Base-by-base conservation (phyloP, 2,329 filamentous ascomycete species). In the Neocucurbitaria cava region DNA sequence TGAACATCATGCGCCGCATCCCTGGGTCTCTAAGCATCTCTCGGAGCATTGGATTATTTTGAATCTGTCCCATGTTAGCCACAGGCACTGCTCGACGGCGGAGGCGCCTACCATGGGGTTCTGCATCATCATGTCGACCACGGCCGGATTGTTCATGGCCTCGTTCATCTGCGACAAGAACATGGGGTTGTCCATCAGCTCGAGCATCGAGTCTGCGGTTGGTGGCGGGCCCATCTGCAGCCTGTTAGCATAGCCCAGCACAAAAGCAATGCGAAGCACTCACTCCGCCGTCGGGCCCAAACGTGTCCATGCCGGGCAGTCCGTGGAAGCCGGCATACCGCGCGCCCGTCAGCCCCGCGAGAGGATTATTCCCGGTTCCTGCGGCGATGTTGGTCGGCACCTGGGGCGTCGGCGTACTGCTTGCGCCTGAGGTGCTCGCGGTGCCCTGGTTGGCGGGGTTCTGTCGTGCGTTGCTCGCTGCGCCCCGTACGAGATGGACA, bases 401-500 rank as follows among this genome's bases (percentile, higher is more conserved):
- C 65, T 88, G 86, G 39, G 86, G 82, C 1, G 85, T 81, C 3
- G 84, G 79, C 3, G 82, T 78, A 31, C 76, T 78, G 10, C 78
- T 71, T 20, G 70, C 67, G 38, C 63, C 64, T 8, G 66, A 36
- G 31, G 79, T 71, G 58, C 67, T 68, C 42, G 63, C 39, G n/a
- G 67, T 56, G 50, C 78, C 75, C 66, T 84, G 82, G 56, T 77
- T 79, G 18, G 84, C 77, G 13, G 81, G 82, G 60, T 82, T 83
- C 67, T 85, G 83, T 52, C 83, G 82, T 58, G 83, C 83, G 69
- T 96, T 96, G 83, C 93, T 97, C 56, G 91, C 90, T 40, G 95
- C 94, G 73, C 92, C 96, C 82, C 96, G 97, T 69, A 99, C 95
- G 69, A 99, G 85, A 76, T 99, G 95, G 66, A 99, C 87, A 17